These are phyloP conservation scores for Diddensiella santjacobensis DNA, from an alignment of 805 yeast species.

Conservation along the genomic window DNA sequence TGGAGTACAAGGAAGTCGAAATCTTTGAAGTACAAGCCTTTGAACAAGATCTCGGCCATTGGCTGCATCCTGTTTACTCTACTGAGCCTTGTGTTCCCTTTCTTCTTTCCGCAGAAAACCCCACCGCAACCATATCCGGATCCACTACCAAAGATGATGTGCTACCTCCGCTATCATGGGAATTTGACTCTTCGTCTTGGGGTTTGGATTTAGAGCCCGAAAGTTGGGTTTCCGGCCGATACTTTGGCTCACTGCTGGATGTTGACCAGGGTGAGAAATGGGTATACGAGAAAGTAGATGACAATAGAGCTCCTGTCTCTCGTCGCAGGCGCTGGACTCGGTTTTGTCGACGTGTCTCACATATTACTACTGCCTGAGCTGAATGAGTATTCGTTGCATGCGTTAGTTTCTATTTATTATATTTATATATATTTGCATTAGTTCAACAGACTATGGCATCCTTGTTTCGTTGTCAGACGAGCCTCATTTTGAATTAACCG, in stretches of 20 bases:
- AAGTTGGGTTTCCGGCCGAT: constrained; percentile 50
- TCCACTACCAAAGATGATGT: constrained; percentile 13
- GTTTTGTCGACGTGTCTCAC: constrained; percentile 10
- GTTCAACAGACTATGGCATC: background rate
- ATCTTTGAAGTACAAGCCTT: constrained; percentile 38
- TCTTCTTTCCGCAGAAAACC: constrained; percentile 2
- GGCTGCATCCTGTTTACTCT: constrained; percentile 19
- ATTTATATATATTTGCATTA: constrained; percentile 1
- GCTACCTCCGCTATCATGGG: constrained; percentile 25
- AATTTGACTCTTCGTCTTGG: constrained; percentile 46
- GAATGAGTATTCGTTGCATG: background rate
- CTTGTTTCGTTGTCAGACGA: background rate
- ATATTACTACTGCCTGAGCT: background rate
- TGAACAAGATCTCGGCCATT: constrained; percentile 26
- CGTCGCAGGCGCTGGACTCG: constrained; percentile 29
- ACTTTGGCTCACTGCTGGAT: constrained; percentile 49
- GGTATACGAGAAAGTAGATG: constrained; percentile 64
- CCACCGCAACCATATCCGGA: constrained; percentile 7
- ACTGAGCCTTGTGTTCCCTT: constrained; percentile 14
- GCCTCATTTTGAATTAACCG: constrained; percentile 15
- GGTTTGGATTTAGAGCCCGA: constrained; percentile 55
- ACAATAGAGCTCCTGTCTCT: constrained; percentile 15
- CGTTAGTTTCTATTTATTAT: constrained; percentile 3
- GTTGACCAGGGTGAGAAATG: constrained; percentile 76
- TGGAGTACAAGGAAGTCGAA: constrained; percentile 52